These are phyloP conservation scores for Dichotomopilus funicola DNA, from an alignment of 2,329 filamentous ascomycete genomes.

Conservation along the genomic window DNA sequence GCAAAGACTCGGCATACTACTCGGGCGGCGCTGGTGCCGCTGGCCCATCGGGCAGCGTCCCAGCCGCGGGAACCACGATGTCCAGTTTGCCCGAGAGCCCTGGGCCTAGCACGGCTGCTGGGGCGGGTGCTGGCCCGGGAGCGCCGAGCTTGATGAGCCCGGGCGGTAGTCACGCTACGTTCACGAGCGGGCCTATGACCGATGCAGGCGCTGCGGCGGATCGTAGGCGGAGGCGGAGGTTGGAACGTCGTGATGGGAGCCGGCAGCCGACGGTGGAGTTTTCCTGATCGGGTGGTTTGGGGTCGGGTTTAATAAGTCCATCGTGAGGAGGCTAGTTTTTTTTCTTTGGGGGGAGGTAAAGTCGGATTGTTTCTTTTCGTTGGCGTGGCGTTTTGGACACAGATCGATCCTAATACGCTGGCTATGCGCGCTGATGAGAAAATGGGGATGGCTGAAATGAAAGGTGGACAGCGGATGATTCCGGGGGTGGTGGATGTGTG, in stretches of 20 bases:
- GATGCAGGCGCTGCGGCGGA: slow-evolving; percentile 37
- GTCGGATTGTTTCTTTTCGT: no score
- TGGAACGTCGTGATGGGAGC: slow-evolving; percentile 45
- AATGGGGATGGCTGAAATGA: no score
- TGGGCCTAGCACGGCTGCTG: not conserved
- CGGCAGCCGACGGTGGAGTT: slow-evolving; percentile 25
- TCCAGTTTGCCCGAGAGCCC: slow-evolving; percentile 42
- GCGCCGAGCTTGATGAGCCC: slow-evolving; percentile 32
- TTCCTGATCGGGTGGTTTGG: slow-evolving; percentile 1
- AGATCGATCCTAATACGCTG: no score
- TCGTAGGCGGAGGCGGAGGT: slow-evolving; percentile 49
- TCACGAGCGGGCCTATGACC: slow-evolving; percentile 37
- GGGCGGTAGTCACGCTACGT: slow-evolving; percentile 30
- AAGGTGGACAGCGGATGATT: no score
- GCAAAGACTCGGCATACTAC: slow-evolving; percentile 57
- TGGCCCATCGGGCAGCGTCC: slow-evolving; percentile 35
- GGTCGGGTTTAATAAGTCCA: no score
- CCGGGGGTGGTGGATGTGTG: not conserved
- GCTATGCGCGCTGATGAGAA: no score
- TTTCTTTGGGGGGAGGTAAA: no score
- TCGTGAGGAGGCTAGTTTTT: no score
- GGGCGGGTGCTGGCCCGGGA: not conserved
- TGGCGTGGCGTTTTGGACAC: no score
- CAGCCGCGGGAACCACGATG: slow-evolving; percentile 37
- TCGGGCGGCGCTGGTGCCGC: slow-evolving; percentile 27